Evolutionary conservation across 495 filamentous ascomycete species (phyloP).

Genomic region (Jackrogersella minutella): DNA sequence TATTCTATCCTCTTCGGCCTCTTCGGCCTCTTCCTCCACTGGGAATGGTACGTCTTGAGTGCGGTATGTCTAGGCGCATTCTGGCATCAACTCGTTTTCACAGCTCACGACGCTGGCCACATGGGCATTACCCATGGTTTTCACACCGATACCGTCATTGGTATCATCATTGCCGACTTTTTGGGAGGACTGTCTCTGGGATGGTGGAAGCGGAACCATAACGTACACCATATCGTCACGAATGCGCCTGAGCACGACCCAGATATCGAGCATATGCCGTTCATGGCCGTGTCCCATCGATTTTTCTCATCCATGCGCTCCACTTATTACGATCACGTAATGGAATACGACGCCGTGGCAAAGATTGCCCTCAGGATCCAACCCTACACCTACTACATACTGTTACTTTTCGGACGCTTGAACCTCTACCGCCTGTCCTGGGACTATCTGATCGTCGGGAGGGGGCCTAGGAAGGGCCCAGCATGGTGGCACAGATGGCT

Average conservation of each 20-base stretch:
- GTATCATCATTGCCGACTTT: slow-evolving; percentile 90
- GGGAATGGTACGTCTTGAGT: slow-evolving; percentile 77
- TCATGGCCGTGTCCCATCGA: slow-evolving; percentile 90
- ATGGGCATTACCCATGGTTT: slow-evolving; percentile 97
- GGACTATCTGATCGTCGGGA: slow-evolving; percentile 77
- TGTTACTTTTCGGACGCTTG: slow-evolving; percentile 86
- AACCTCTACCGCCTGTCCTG: slow-evolving; percentile 89
- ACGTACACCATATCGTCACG: slow-evolving; percentile 97
- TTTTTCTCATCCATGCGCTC: slow-evolving; percentile 80
- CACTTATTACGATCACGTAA: slow-evolving; percentile 87
- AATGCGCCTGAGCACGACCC: slow-evolving; percentile 97
- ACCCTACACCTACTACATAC: slow-evolving; percentile 85
- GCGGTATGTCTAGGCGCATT: slow-evolving; percentile 82
- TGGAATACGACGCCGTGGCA: slow-evolving; percentile 83
- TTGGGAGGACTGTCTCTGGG: slow-evolving; percentile 88
- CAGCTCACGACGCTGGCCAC: slow-evolving; percentile 95
- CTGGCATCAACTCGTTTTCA: slow-evolving; percentile 97
- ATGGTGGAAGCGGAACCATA: slow-evolving; percentile 98
- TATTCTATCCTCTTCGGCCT: slow-evolving; percentile 75
- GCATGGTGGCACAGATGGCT: slow-evolving; percentile 92
- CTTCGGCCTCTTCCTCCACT: slow-evolving; percentile 69
- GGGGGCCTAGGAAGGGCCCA: slow-evolving; percentile 80
- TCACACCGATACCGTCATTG: slow-evolving; percentile 80
- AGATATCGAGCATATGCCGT: slow-evolving; percentile 95
- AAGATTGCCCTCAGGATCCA: slow-evolving; percentile 77